Evolutionary conservation across 1,284 basidiomycete species (phyloP), one percentile per base, ranked within the genome.

Genomic region (Trametes pubescens): DNA sequence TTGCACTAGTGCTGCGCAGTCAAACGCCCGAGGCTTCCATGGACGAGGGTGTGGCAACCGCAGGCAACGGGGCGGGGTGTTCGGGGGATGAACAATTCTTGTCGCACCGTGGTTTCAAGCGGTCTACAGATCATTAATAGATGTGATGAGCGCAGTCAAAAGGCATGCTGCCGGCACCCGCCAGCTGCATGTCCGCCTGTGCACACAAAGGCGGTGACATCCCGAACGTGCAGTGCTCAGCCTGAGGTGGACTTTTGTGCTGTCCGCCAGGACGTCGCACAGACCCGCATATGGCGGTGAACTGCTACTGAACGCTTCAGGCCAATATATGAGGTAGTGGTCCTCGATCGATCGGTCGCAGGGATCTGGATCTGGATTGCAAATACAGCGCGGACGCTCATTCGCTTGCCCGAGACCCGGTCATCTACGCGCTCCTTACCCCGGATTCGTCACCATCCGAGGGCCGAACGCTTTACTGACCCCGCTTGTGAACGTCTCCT

Each of bases 81-180:
- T 46, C 51, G 59, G 59, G 59, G 59, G 37, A 34, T 5, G 18
- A 16, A 16, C 26, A 22, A 32, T 14, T 29, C 37, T 26, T 44
- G 37, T 48, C 37, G 9, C 53, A 51, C 51, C 58, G 46, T 43
- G 57, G 58, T 53, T 43, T 53, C 58, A 59, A 59, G 32, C 58
- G 16, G 40, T 21, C 34, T 37, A 21, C 29, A 51, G 18, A n/a
- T 38, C 44, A 53, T 47, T 37, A 54, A 32, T 43, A 43, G 40
- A 43, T 43, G 26, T 60, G 59, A 60, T 60, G 59, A 26, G 51
- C 58, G 58, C 51, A 59, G 40, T 21, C 47, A 29, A 49, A 38
- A n/a, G 35, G 37, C 46, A 29, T 29, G 24, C 37, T 58, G 40
- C 22, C 44, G 22, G 16, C 21, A 18, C 40, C 40, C 40, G 40